These are phyloP conservation scores for Albatrellus ellisii DNA, from an alignment of 768 basidiomycete species.

Conservation along the genomic window DNA sequence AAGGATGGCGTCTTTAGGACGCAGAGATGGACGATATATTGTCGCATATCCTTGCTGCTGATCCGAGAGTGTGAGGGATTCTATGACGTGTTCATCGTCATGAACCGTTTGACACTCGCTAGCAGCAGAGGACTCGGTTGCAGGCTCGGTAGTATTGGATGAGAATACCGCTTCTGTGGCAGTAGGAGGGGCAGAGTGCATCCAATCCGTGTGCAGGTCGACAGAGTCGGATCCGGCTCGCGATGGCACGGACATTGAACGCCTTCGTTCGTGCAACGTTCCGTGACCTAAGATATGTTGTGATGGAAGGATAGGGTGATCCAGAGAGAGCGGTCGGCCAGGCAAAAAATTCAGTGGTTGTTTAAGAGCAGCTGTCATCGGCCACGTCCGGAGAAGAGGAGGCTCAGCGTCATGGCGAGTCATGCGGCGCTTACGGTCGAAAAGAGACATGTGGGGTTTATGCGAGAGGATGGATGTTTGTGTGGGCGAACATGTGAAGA, in stretches of 20 bases:
- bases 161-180: background rate
- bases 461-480: background rate
- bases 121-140: background rate
- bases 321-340: background rate
- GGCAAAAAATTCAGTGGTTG: background rate
- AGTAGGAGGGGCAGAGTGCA: background rate
- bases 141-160: background rate
- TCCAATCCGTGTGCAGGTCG: background rate
- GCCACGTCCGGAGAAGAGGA: background rate
- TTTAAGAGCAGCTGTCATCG: background rate
- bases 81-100: background rate
- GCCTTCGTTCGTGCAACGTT: background rate
- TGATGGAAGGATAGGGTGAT: background rate
- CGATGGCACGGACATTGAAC: background rate
- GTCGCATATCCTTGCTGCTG: background rate
- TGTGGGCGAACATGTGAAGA: slow-evolving; percentile 12
- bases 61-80: background rate
- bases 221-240: too few relatives aligned
- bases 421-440: background rate
- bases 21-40: background rate
- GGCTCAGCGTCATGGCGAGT: background rate
- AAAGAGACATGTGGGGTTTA: background rate
- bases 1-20: background rate
- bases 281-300: background rate
- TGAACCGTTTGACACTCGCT: background rate